A percentile compares a stretch with the other conserved stretches of the same genome.
phyloP scores from a whole-genome alignment of 192 early-diverging fungal species.

The Podila verticillata region DNA sequence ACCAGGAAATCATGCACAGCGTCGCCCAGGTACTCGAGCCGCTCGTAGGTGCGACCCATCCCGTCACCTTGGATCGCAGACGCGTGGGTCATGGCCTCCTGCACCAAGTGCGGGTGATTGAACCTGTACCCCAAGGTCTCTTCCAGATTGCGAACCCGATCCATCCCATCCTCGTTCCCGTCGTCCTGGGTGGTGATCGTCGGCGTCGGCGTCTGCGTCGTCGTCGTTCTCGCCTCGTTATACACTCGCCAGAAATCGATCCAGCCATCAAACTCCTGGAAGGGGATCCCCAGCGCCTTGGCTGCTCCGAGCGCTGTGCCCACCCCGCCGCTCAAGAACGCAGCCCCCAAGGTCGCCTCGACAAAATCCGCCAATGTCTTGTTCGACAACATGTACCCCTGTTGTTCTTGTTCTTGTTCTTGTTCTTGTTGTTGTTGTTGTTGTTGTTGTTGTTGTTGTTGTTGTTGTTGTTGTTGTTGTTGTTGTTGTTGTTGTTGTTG shows the following conservation, averaged over 20 bases:
- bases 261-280: constrained; percentile 61
- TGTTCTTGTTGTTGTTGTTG: too few relatives aligned
- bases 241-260: constrained; percentile 42
- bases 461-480: too few relatives aligned
- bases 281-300: constrained; percentile 61
- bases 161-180: neutral
- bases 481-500: too few relatives aligned
- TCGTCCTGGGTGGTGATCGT: neutral
- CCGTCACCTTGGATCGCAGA: constrained; percentile 24
- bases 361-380: constrained; percentile 88
- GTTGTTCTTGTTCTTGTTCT: too few relatives aligned
- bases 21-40: constrained; percentile 91
- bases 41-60: constrained; percentile 68
- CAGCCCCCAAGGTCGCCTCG: constrained; percentile 84
- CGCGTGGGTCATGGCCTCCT: constrained; percentile 90
- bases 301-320: constrained; percentile 64
- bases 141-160: constrained; percentile 22
- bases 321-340: constrained; percentile 65
- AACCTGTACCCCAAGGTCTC: constrained; percentile 70
- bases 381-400: constrained; percentile 64
- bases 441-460: too few relatives aligned
- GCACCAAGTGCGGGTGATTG: constrained; percentile 65
- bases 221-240: neutral
- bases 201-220: too few relatives aligned
- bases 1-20: constrained; percentile 81